Conservation (phyloP, 164 flowering plant genomes). For the Stephania yunnanensis region DNA sequence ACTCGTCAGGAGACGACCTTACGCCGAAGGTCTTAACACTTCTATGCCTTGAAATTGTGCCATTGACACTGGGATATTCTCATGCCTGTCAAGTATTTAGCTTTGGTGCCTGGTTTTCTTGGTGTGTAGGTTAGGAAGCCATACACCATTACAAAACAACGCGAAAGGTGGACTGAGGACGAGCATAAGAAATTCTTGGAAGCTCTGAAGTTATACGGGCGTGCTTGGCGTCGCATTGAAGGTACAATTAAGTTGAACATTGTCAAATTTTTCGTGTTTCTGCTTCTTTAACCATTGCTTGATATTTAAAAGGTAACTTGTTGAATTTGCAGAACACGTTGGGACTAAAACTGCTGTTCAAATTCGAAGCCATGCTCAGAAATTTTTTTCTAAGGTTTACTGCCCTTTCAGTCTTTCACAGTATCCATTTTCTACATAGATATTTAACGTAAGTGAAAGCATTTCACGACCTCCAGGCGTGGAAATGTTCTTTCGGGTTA, state of each 20-base stretch:
- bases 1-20: conserved; percentile 26
- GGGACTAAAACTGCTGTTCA: conserved; percentile 90
- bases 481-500: conserved; percentile 18
- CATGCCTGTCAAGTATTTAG: not conserved
- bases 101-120: not conserved
- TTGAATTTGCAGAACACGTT: conserved; percentile 54
- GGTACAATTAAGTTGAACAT: conserved; percentile 22
- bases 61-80: not conserved
- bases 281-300: conserved; percentile 3
- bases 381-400: conserved; percentile 81
- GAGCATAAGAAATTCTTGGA: conserved; percentile 62
- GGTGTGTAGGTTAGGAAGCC: conserved; percentile 46
- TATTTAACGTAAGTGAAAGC: conserved; percentile 19
- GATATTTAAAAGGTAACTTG: not conserved
- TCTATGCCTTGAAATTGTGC: not conserved
- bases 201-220: conserved; percentile 54
- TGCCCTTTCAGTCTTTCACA: conserved; percentile 11
- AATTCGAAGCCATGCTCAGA: conserved; percentile 93
- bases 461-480: conserved; percentile 16
- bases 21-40: conserved; percentile 38
- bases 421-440: conserved; percentile 18
- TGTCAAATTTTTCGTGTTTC: not conserved
- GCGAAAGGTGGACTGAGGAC: conserved; percentile 69
- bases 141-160: conserved; percentile 58
- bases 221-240: conserved; percentile 67